Evolutionary conservation across 441 rosid species (phyloP).

Genomic region (Cnidoscolus chayamansa): DNA sequence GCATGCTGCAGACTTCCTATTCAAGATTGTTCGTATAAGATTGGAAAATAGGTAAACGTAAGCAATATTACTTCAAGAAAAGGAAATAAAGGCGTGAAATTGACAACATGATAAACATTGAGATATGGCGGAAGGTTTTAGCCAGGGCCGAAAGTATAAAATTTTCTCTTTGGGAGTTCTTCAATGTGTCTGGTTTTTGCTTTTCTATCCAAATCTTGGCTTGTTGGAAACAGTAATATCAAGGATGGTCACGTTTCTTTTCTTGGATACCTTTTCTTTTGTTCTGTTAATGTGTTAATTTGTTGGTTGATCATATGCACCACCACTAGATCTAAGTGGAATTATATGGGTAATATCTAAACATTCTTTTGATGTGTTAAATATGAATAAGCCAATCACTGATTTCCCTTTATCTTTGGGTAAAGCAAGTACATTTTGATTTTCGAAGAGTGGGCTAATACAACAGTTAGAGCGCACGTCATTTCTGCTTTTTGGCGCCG

Average conservation of each 20-base stretch:
- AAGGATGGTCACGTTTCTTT: neutral
- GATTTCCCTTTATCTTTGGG: neutral
- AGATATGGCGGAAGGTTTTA: too few relatives aligned
- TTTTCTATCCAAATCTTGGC: neutral
- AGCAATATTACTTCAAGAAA: too few relatives aligned
- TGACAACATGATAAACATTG: too few relatives aligned
- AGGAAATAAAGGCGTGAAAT: too few relatives aligned
- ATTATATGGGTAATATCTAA: slow-evolving; percentile 1
- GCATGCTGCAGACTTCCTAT: too few relatives aligned
- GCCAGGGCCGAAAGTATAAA: too few relatives aligned
- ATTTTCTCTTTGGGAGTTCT: too few relatives aligned
- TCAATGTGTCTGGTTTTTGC: neutral
- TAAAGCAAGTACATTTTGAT: slow-evolving; percentile 13
- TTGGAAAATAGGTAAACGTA: too few relatives aligned
- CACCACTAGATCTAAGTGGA: neutral
- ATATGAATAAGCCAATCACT: neutral
- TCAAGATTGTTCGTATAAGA: too few relatives aligned
- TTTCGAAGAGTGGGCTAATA: neutral
- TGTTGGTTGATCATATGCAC: neutral
- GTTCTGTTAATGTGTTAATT: neutral
- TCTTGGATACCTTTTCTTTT: slow-evolving; percentile 1
- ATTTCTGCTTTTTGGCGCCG: slow-evolving; percentile 23
- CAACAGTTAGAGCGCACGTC: slow-evolving; percentile 1
- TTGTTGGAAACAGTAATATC: neutral
- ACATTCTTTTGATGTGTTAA: neutral